These are phyloP conservation scores for Apiospora sp. DNA, from an alignment of 2,329 filamentous ascomycete species.

Conservation along the genomic window DNA sequence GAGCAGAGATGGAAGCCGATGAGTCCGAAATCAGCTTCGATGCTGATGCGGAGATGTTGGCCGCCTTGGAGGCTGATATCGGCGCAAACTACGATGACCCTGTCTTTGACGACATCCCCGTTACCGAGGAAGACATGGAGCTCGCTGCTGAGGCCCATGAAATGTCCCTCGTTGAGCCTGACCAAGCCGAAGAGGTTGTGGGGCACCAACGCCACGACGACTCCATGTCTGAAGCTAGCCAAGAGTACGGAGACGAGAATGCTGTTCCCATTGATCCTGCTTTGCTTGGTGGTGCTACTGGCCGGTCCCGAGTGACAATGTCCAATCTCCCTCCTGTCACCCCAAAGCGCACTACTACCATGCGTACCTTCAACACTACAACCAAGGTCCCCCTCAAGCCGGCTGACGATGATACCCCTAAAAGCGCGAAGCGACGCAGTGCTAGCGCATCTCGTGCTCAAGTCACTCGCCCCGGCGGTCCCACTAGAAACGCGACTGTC, in stretches of 20 bases:
- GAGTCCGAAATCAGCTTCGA: conserved; percentile 39
- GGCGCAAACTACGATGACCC: conserved; percentile 46
- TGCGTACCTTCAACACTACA: conserved; percentile 72
- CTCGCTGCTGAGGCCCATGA: conserved; percentile 66
- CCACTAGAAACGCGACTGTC: conserved; percentile 58
- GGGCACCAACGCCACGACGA: conserved; percentile 52
- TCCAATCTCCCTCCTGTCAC: conserved; percentile 57
- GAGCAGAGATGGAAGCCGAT: conserved; percentile 26
- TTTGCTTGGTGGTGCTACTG: conserved; percentile 41
- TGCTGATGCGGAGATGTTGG: conserved; percentile 45
- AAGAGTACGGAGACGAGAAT: conserved; percentile 75
- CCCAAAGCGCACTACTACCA: conserved; percentile 58
- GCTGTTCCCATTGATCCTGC: conserved; percentile 62
- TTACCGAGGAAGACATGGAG: conserved; percentile 64
- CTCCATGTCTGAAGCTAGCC: conserved; percentile 65
- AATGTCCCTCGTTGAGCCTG: conserved; percentile 62
- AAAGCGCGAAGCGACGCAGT: conserved; percentile 57
- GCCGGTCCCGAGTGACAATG: conserved; percentile 29
- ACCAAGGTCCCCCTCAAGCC: conserved; percentile 80
- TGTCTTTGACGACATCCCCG: conserved; percentile 55
- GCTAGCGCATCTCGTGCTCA: conserved; percentile 59
- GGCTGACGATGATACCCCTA: conserved; percentile 64
- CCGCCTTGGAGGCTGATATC: conserved; percentile 45
- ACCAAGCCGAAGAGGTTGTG: conserved; percentile 47
- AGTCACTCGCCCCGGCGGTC: conserved; percentile 49